phyloP scores from a whole-genome alignment of 2,329 filamentous ascomycete genomes.

The Neurospora crassa region DNA sequence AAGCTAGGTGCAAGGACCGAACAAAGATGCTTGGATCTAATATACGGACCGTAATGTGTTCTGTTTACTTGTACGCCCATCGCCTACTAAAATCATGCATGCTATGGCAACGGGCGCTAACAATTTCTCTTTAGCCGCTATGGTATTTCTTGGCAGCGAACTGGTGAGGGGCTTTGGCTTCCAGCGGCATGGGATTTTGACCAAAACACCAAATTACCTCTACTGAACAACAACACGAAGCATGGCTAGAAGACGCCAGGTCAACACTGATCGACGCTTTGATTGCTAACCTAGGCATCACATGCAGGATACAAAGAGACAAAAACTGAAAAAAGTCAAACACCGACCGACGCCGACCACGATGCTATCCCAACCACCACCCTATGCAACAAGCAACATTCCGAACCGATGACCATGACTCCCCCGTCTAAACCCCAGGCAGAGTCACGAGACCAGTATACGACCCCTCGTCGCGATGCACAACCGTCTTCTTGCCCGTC shows the following conservation, averaged over 20 bases:
- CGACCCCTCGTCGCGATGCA: conserved; percentile 3
- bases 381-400: background rate
- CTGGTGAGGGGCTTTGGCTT: background rate
- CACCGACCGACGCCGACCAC: background rate
- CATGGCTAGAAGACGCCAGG: background rate
- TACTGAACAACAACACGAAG: background rate
- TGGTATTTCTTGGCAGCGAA: background rate
- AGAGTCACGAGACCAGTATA: conserved; percentile 2
- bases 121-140: too few species aligned
- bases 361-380: background rate
- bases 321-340: background rate
- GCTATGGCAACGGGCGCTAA: too few species aligned
- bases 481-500: conserved; percentile 5
- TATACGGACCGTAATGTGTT: too few species aligned
- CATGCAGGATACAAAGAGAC: background rate
- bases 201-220: background rate
- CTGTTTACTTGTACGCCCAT: too few species aligned
- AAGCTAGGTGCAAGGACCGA: too few species aligned
- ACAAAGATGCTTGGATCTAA: too few species aligned
- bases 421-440: background rate
- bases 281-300: background rate
- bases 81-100: too few species aligned
- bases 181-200: background rate
- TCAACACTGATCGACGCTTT: background rate
- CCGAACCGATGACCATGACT: background rate